Evolutionary conservation across 257 asterid genomes (phyloP).

Genomic region (Nicotiana noctiflora): DNA sequence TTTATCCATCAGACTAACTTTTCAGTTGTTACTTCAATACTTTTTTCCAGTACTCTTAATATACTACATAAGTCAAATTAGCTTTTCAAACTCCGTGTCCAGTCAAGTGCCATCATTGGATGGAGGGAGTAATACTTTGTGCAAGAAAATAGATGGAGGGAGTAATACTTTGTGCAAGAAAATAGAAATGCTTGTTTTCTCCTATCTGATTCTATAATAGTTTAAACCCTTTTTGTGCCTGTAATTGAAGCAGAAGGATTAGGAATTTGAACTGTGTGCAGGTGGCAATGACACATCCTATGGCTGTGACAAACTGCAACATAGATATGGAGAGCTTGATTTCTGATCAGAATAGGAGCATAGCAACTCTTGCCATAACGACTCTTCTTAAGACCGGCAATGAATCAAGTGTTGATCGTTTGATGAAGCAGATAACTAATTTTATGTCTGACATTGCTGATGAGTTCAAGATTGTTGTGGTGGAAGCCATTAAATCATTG

Average conservation of each 20-base stretch:
- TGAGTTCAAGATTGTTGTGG: slow-evolving; percentile 95
- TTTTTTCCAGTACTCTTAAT: neutral
- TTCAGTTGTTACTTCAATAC: too few species aligned
- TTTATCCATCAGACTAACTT: too few species aligned
- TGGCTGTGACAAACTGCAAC: slow-evolving; percentile 90
- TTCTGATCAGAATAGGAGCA: slow-evolving; percentile 89
- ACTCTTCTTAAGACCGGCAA: slow-evolving; percentile 91
- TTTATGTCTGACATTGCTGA: slow-evolving; percentile 98
- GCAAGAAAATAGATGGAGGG: neutral
- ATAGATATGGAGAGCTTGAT: slow-evolving; percentile 97
- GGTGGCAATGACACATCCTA: slow-evolving; percentile 96
- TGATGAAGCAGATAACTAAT: slow-evolving; percentile 89
- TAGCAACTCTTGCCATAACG: slow-evolving; percentile 90
- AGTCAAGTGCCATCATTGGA: neutral
- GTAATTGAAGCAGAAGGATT: neutral
- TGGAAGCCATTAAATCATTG: slow-evolving; percentile 86
- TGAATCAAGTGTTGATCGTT: slow-evolving; percentile 88
- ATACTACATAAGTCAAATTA: neutral
- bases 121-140: neutral
- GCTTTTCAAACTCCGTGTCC: neutral
- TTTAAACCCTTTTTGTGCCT: neutral
- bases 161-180: neutral
- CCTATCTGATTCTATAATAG: neutral
- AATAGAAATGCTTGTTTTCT: neutral
- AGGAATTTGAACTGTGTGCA: slow-evolving; percentile 23